Evolutionary conservation across 108 stramenopile species (phyloP).

Genomic region (Hondaea fermentalgiana): DNA sequence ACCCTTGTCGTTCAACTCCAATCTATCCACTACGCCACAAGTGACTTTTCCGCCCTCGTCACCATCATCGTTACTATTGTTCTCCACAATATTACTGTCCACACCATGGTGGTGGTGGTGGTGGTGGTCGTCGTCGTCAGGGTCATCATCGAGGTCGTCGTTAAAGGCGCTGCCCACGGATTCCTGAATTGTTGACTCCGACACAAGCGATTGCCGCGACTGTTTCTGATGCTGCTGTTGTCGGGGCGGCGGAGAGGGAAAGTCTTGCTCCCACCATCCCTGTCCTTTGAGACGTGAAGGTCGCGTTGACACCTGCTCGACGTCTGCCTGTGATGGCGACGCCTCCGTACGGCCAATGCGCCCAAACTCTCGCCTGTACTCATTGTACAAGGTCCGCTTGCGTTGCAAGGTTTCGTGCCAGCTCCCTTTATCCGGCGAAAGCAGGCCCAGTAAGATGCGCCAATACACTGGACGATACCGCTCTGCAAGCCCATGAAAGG

Average conservation of each 20-base stretch:
- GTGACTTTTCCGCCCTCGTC: background rate
- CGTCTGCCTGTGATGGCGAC: too few relatives aligned
- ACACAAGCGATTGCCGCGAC: background rate
- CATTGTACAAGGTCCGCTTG: background rate
- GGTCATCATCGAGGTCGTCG: background rate
- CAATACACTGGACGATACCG: background rate
- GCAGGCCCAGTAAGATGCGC: background rate
- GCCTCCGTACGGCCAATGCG: background rate
- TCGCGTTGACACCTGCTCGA: background rate
- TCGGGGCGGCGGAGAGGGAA: background rate
- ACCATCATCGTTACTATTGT: background rate
- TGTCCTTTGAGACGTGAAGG: background rate
- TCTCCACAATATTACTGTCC: background rate
- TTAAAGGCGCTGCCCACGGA: too few relatives aligned
- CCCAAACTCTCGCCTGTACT: background rate
- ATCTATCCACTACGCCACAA: too few relatives aligned
- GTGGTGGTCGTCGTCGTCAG: background rate
- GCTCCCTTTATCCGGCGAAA: background rate
- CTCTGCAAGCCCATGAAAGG: background rate
- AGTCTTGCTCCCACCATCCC: background rate
- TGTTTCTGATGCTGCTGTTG: background rate
- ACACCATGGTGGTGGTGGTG: background rate
- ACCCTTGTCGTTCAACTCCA: too few relatives aligned
- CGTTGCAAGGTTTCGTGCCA: background rate
- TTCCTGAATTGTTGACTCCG: background rate